Evolutionary conservation across 2,329 filamentous ascomycete genomes (phyloP).

Genomic region (Aspergillus latus): DNA sequence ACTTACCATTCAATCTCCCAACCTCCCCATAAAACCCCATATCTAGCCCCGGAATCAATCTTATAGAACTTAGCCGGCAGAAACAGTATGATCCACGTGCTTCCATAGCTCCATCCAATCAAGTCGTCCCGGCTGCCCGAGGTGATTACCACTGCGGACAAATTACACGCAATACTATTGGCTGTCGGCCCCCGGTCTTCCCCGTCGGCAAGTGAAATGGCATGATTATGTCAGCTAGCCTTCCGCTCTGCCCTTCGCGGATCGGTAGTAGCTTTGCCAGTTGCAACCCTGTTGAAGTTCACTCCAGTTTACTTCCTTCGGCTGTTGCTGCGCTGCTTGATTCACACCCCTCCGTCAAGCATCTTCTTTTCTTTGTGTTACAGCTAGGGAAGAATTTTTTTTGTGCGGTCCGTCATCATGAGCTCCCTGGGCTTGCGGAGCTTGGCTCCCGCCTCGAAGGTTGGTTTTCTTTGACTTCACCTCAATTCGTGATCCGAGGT

Average conservation of each 20-base stretch:
- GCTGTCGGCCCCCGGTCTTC: conserved; percentile 28
- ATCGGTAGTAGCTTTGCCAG: conserved; percentile 24
- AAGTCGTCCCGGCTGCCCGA: conserved; percentile 31
- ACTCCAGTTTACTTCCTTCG: conserved; percentile 9
- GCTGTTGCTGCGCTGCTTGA: conserved; percentile 17
- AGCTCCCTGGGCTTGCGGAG: conserved; percentile 52
- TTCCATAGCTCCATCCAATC: conserved; percentile 28
- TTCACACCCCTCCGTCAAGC: conserved; percentile 17
- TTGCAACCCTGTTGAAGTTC: conserved; percentile 14
- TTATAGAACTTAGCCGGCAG: conserved; percentile 24
- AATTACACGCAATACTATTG: conserved; percentile 30
- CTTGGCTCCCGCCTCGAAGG: conserved; percentile 50
- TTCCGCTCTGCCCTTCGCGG: conserved; percentile 21
- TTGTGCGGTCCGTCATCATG: conserved; percentile 44
- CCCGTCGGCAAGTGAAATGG: conserved; percentile 35
- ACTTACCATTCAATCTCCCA: background rate
- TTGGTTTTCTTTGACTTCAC: conserved; percentile 32
- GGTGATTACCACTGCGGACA: conserved; percentile 38
- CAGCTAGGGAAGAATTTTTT: conserved; percentile 25
- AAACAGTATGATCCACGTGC: conserved; percentile 33
- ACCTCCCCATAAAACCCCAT: background rate
- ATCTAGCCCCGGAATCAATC: conserved; percentile 17
- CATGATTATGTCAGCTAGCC: conserved; percentile 38
- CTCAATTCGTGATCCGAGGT: conserved; percentile 12
- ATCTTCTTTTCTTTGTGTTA: conserved; percentile 22